These are phyloP conservation scores for Apium graveolens DNA, from an alignment of 129 eudicot species.

Conservation along the genomic window DNA sequence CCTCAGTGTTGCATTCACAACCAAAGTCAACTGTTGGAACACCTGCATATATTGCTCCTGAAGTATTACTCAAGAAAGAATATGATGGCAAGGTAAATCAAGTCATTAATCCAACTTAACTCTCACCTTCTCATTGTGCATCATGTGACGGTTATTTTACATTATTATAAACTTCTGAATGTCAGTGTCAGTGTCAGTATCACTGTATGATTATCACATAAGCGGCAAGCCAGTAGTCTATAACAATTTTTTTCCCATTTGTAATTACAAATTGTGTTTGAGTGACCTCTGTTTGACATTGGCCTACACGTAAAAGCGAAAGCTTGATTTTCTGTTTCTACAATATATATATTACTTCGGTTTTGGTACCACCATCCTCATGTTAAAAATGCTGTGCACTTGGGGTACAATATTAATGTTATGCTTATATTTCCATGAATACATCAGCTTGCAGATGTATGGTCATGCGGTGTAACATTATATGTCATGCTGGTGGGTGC, in stretches of 20 bases:
- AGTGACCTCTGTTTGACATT: neutral
- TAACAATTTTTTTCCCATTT: neutral
- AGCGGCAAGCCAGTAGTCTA: neutral
- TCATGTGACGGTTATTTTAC: neutral
- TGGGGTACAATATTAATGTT: neutral
- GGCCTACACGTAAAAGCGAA: neutral
- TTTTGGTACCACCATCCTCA: neutral
- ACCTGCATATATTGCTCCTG: constrained; percentile 81
- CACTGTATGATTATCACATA: neutral
- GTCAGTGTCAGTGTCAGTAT: neutral
- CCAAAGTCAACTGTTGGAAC: constrained; percentile 92
- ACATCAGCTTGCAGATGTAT: constrained; percentile 84
- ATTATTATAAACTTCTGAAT: neutral
- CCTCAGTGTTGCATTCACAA: constrained; percentile 77
- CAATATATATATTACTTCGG: neutral
- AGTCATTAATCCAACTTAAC: neutral
- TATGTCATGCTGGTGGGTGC: constrained; percentile 97
- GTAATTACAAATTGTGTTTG: neutral
- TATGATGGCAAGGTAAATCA: constrained; percentile 70
- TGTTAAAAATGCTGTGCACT: neutral
- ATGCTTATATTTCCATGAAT: constrained; percentile 7
- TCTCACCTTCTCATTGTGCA: neutral
- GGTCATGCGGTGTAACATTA: constrained; percentile 98
- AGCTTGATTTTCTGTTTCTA: neutral
- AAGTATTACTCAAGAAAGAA: constrained; percentile 73